Percentiles rank a stretch among this genome's conserved stretches.
Evolutionary conservation across 2,329 filamentous ascomycete genomes (phyloP).

Genomic region (Scedosporium boydii): DNA sequence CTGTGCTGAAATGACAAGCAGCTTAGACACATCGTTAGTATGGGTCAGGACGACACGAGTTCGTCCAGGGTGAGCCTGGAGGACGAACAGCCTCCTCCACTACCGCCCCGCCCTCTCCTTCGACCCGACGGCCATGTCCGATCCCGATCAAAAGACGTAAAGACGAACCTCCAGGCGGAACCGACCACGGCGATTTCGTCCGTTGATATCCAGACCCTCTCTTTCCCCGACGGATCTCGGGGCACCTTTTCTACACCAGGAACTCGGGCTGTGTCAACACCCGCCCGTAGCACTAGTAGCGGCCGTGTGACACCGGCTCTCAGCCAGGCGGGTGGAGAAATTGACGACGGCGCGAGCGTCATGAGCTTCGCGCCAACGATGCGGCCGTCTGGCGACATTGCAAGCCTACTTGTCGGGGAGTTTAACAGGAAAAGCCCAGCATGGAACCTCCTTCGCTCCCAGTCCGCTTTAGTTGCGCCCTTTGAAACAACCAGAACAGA

Average conservation of each 20-base stretch:
- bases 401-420: constrained; percentile 71
- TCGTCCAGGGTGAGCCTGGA: constrained; percentile 2
- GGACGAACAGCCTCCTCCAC: constrained; percentile 38
- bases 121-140: constrained; percentile 14
- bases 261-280: constrained; percentile 24
- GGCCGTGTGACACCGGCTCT: constrained; percentile 28
- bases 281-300: constrained; percentile 21
- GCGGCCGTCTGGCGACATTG: constrained; percentile 60
- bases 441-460: constrained; percentile 57
- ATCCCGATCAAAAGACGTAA: constrained; percentile 1
- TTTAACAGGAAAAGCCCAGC: constrained; percentile 56
- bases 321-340: constrained; percentile 30
- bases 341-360: constrained; percentile 56
- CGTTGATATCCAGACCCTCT: constrained; percentile 69
- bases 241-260: constrained; percentile 47
- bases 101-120: constrained; percentile 41
- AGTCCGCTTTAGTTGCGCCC: constrained; percentile 48
- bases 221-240: constrained; percentile 59
- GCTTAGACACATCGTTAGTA: background rate
- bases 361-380: constrained; percentile 56
- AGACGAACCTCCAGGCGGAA: constrained; percentile 40
- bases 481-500: constrained; percentile 44
- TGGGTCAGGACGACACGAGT: constrained; percentile 3
- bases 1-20: constrained; percentile 3
- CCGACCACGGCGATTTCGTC: constrained; percentile 80